Conservation (phyloP, 352 stramenopile genomes). For the Aphanomyces cochlioides region DNA sequence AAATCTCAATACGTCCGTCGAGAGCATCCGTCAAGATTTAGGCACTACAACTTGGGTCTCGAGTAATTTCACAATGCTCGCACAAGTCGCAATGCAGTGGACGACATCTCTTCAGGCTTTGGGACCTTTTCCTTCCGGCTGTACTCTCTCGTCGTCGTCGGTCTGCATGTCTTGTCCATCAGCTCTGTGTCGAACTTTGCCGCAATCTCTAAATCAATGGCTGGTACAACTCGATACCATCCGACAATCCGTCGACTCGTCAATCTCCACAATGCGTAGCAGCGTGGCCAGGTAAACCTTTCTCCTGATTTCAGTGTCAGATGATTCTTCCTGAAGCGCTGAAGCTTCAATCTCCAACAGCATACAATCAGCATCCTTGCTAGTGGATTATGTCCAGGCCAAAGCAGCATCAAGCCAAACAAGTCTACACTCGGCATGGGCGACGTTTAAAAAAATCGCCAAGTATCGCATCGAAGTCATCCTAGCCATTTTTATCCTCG, state of each 20-base stretch:
- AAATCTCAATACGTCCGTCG: constrained; percentile 11
- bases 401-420: constrained; percentile 11
- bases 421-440: constrained; percentile 1
- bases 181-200: constrained; percentile 8
- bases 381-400: constrained; percentile 8
- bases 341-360: neutral
- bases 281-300: constrained; percentile 11
- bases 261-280: neutral
- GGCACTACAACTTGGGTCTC: neutral
- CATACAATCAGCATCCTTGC: neutral
- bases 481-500: constrained; percentile 10
- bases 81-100: too few species aligned
- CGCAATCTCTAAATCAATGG: neutral
- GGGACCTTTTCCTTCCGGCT: constrained; percentile 21
- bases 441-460: constrained; percentile 8
- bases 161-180: constrained; percentile 3
- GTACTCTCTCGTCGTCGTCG: neutral
- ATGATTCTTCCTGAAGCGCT: too few species aligned
- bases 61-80: too few species aligned
- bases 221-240: neutral
- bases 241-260: neutral
- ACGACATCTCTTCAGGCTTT: neutral
- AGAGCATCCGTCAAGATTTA: constrained; percentile 3
- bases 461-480: constrained; percentile 2
- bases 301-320: neutral